Evolutionary conservation across 768 basidiomycete genomes (phyloP), one percentile per base, ranked within the genome.

Genomic region (Hericium alpestre): DNA sequence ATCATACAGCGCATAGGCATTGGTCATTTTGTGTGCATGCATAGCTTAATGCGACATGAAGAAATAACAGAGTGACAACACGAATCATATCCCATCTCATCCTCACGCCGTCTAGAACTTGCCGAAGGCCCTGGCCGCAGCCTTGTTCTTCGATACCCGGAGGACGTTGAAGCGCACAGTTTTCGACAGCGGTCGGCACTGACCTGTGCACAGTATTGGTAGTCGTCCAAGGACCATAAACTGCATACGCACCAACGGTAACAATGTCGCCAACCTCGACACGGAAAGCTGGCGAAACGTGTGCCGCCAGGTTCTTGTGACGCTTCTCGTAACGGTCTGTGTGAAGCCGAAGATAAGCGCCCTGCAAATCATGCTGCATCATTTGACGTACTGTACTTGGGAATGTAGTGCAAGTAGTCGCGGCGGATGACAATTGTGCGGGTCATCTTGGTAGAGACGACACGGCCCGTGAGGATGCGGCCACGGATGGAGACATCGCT

Each of bases 121-220:
- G 76, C 83, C 82, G 78, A 98, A 98, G 53, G 88, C 77, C 80
- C 95, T 96, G 58, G 83, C 73, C 38, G 91, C 70, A 11, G 91
- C 92, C 83, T 93, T 94, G 84, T 76, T 93, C 84, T 88, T 92
- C 63, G 84, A 72, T 72, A 99, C 95, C 67, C 94, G 88, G 70
- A 98, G 74, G 58, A 99, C 96, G 76, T 99, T 99, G 87, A 99
- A 99, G 53, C 96, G 90, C 67, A 97, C 92, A 38, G 95, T 98
- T 77, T 99, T 99, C 60, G 96, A 98, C 67, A 98, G 75, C 65
- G 96, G 96, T 71, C 96, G 88, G 80, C 96, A 99, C 83, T 99
- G 96, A 38, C 93, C 93, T 93, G 65, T 48, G 58, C 37, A 27
- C 16, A 55, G 20, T 25, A 13, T 62, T 32, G 32, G 6, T 51